Conservation (phyloP, 2,329 filamentous ascomycete genomes). For the Tolypocladium nubicola region DNA sequence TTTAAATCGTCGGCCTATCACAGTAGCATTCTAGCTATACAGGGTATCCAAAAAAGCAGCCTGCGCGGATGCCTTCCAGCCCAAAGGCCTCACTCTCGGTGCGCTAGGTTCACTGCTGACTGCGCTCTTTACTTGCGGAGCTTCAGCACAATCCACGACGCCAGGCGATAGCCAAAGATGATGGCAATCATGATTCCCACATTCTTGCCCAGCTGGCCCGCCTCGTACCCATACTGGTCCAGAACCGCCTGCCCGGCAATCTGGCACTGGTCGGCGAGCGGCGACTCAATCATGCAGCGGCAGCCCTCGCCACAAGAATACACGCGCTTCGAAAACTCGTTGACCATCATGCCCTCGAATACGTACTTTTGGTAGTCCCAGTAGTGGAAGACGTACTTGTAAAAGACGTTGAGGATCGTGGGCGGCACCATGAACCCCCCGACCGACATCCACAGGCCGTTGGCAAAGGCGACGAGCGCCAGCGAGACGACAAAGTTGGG, state of each 20-base stretch:
- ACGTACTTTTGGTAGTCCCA: conserved; percentile 83
- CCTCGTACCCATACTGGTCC: conserved; percentile 56
- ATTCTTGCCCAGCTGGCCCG: conserved; percentile 61
- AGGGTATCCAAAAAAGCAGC: no score
- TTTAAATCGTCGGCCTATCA: no score
- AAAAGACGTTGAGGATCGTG: conserved; percentile 67
- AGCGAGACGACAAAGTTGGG: conserved; percentile 73
- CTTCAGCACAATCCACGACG: conserved; percentile 53
- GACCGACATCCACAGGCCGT: conserved; percentile 84
- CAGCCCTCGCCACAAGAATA: conserved; percentile 42
- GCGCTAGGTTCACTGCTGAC: neutral
- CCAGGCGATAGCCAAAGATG: conserved; percentile 43
- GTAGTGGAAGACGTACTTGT: conserved; percentile 79
- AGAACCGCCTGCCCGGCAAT: conserved; percentile 65
- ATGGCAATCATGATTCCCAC: conserved; percentile 72
- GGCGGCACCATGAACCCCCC: conserved; percentile 72
- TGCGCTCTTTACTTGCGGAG: conserved; percentile 7
- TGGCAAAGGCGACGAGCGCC: conserved; percentile 73
- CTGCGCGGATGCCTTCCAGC: no score
- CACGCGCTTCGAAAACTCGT: conserved; percentile 59
- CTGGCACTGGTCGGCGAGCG: conserved; percentile 41
- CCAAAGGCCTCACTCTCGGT: no score
- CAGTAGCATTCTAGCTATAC: no score
- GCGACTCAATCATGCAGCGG: conserved; percentile 62
- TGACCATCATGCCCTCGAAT: conserved; percentile 89